Conservation (phyloP, 225 moss, liverwort and hornwort genomes). For the Takakia lepidozioides region DNA sequence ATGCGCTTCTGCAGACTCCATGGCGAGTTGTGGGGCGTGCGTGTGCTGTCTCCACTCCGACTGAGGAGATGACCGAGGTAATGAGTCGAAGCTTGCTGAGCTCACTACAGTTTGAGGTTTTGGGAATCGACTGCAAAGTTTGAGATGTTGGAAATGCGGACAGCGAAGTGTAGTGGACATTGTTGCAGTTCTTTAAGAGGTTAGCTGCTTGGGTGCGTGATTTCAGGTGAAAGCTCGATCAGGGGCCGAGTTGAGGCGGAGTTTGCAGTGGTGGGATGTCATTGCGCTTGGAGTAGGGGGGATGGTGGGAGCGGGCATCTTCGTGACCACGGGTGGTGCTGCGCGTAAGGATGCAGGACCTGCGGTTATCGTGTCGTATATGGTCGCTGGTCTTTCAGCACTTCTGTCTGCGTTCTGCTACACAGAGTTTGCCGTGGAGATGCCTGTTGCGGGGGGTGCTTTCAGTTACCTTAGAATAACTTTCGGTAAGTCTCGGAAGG, state of each 20-base stretch:
- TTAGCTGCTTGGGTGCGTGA: not conserved
- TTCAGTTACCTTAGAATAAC: constrained; percentile 91
- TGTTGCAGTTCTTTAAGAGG: not conserved
- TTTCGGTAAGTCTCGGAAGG: constrained; percentile 75
- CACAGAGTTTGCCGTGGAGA: constrained; percentile 87
- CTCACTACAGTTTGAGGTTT: not conserved
- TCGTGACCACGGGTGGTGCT: constrained; percentile 79
- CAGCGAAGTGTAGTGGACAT: not conserved
- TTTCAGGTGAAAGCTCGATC: constrained; percentile 40
- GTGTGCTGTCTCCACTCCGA: constrained; percentile 33
- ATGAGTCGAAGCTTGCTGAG: not conserved
- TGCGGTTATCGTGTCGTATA: constrained; percentile 69
- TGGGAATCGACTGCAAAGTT: not conserved
- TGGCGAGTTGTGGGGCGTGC: constrained; percentile 31
- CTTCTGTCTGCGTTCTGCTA: constrained; percentile 88
- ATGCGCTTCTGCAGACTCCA: constrained; percentile 35
- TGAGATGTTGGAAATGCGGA: not conserved
- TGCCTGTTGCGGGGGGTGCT: constrained; percentile 93
- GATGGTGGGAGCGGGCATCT: constrained; percentile 92
- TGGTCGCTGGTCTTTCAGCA: constrained; percentile 79
- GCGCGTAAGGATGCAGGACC: constrained; percentile 72
- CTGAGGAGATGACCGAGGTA: constrained; percentile 54
- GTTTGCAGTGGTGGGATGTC: constrained; percentile 87
- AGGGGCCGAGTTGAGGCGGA: constrained; percentile 65
- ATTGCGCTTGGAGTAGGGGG: constrained; percentile 88